Evolutionary conservation across 73 alveolate species (phyloP).

Genomic region (Diophrys appendiculata): DNA sequence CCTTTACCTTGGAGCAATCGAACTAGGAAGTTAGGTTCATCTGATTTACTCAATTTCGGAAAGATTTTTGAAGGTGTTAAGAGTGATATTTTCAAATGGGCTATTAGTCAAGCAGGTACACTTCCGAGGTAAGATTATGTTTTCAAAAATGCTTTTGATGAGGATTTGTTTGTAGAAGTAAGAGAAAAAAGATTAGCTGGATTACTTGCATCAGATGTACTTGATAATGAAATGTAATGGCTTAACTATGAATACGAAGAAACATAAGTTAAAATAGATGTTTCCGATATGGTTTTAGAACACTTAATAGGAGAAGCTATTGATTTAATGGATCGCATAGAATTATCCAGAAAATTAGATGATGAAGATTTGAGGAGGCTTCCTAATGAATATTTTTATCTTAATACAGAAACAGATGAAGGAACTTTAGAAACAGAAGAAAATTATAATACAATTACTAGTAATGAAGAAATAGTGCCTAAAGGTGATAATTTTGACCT

Average conservation of each 20-base stretch:
- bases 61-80: slow-evolving; percentile 57
- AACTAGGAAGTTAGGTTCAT: slow-evolving; percentile 23
- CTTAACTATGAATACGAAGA: slow-evolving; percentile 60
- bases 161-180: slow-evolving; percentile 17
- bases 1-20: slow-evolving; percentile 29
- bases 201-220: slow-evolving; percentile 30
- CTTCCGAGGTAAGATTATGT: slow-evolving; percentile 60
- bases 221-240: slow-evolving; percentile 61
- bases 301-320: slow-evolving; percentile 17
- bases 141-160: slow-evolving; percentile 15
- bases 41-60: slow-evolving; percentile 36
- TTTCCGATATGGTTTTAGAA: slow-evolving; percentile 56
- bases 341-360: neutral
- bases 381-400: neutral
- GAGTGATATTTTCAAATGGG: slow-evolving; percentile 57
- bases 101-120: slow-evolving; percentile 61
- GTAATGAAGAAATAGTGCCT: too few relatives aligned
- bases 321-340: slow-evolving; percentile 5
- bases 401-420: neutral
- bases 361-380: neutral
- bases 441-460: neutral
- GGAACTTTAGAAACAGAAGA: neutral
- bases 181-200: slow-evolving; percentile 42
- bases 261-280: slow-evolving; percentile 60
- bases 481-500: too few relatives aligned